Percentiles rank a stretch among this genome's conserved stretches.
phyloP scores from a whole-genome alignment of 495 filamentous ascomycete genomes.

The Penicillium riverlandense region DNA sequence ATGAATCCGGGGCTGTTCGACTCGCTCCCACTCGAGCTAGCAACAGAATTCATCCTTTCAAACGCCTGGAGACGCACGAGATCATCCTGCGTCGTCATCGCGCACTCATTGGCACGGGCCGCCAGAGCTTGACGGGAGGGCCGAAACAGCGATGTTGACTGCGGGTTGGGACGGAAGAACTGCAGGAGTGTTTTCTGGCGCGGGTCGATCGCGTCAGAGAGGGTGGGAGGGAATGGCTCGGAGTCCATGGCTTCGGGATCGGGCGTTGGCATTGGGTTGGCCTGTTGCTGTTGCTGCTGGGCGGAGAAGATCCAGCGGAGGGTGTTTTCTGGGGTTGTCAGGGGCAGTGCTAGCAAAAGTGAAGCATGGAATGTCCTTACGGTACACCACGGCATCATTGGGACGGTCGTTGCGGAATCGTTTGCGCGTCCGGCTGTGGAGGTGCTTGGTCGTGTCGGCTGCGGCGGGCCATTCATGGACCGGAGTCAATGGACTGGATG shows the following conservation, averaged over 20 bases:
- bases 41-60: constrained; percentile 9
- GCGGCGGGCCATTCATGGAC: constrained; percentile 14
- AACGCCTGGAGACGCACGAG: constrained; percentile 14
- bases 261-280: constrained; percentile 1
- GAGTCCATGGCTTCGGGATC: constrained; percentile 11
- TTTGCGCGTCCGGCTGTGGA: constrained; percentile 46
- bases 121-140: constrained; percentile 21
- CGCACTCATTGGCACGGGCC: constrained; percentile 18
- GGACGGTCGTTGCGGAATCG: constrained; percentile 45
- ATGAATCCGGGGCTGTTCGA: constrained; percentile 17
- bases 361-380: constrained; percentile 17
- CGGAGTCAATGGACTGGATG: constrained; percentile 23
- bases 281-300: constrained; percentile 28
- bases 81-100: constrained; percentile 8
- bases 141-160: constrained; percentile 13
- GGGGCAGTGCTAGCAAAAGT: neutral
- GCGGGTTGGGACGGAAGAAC: constrained; percentile 35
- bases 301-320: constrained; percentile 40
- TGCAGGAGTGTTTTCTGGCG: constrained; percentile 38
- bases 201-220: constrained; percentile 28
- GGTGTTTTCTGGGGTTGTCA: constrained; percentile 34
- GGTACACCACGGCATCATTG: constrained; percentile 37
- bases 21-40: constrained; percentile 13
- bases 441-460: constrained; percentile 29
- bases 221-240: neutral